These are phyloP conservation scores for Chrysanthemum lavandulifolium DNA, from an alignment of 129 eudicot genomes.

Conservation along the genomic window DNA sequence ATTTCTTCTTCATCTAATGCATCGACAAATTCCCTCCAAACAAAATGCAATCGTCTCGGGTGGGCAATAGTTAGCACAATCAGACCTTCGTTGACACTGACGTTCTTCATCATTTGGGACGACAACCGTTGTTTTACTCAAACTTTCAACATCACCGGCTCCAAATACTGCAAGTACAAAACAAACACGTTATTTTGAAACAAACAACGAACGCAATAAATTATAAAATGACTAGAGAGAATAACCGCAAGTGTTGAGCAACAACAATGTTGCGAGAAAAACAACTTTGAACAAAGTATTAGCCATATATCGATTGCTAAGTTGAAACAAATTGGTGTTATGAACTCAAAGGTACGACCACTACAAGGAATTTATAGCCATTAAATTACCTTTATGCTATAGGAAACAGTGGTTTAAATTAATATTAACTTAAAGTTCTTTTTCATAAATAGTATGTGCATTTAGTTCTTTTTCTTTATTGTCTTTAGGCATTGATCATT, in stretches of 20 bases:
- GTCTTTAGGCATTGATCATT: too few relatives aligned
- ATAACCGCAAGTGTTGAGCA: conserved; percentile 23
- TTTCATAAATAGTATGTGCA: too few relatives aligned
- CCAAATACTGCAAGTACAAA: conserved; percentile 11
- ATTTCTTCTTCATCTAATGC: conserved; percentile 8
- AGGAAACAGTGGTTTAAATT: background rate
- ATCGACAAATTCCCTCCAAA: conserved; percentile 22
- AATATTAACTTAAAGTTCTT: background rate
- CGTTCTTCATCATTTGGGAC: background rate
- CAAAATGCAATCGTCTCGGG: conserved; percentile 13
- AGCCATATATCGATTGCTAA: conserved; percentile 14
- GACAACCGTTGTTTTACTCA: background rate
- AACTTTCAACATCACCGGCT: background rate
- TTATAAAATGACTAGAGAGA: background rate
- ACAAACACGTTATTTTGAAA: background rate
- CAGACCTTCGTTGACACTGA: conserved; percentile 6
- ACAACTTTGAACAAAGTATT: conserved; percentile 13
- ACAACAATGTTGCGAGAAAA: conserved; percentile 25
- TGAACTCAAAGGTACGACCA: background rate
- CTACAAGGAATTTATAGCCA: background rate
- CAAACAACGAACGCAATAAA: background rate
- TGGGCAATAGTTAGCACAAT: conserved; percentile 24
- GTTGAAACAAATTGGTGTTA: background rate
- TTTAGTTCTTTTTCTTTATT: too few relatives aligned
- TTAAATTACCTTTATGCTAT: background rate